Percentiles rank a stretch among this genome's conserved stretches.
Conservation (phyloP, 345 rosid genomes). For the Syzygium aromaticum region DNA sequence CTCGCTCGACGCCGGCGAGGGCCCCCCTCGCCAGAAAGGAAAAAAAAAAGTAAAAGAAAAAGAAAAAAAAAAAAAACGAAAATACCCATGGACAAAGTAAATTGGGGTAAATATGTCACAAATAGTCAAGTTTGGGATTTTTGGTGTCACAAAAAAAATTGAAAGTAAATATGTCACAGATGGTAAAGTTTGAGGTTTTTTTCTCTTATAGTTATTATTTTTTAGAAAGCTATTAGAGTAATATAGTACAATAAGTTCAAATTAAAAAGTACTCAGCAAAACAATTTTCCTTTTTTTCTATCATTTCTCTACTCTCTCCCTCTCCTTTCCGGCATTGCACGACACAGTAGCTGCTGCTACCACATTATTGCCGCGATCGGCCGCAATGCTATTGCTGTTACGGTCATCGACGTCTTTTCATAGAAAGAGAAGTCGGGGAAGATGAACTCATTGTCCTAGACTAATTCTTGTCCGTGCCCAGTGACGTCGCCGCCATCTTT, state of each 20-base stretch:
- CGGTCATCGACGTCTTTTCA: no score
- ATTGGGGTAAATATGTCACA: no score
- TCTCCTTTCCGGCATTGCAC: background rate
- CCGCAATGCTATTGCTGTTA: background rate
- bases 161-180: no score
- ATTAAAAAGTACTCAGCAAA: background rate
- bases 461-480: background rate
- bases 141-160: no score
- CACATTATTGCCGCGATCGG: background rate
- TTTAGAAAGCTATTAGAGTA: background rate
- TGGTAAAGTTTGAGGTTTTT: no score
- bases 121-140: no score
- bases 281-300: no score
- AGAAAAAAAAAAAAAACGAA: no score
- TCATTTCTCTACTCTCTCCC: background rate
- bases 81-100: no score
- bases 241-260: background rate
- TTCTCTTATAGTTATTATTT: background rate
- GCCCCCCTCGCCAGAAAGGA: no score
- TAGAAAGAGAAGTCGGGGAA: accelerated
- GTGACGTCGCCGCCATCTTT: background rate
- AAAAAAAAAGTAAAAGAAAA: no score
- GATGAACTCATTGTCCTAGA: background rate
- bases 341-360: background rate
- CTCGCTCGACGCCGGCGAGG: no score